A percentile compares a stretch with the other conserved stretches of the same genome.
phyloP scores from a whole-genome alignment of 192 early-diverging fungal genomes.

The Glomus cerebriforme region DNA sequence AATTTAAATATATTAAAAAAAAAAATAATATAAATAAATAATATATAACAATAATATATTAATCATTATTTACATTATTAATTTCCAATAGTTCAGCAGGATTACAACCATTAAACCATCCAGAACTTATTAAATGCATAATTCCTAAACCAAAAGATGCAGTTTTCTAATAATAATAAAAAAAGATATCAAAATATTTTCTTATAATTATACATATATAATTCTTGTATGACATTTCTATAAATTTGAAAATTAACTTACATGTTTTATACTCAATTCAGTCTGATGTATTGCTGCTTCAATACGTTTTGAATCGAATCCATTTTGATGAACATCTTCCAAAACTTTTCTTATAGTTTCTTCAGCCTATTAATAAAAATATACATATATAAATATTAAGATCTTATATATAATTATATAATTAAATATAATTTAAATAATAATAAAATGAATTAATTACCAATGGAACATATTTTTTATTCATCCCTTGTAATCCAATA shows the following conservation, averaged over 20 bases:
- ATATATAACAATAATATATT: not conserved
- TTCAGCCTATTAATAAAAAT: slow-evolving; percentile 52
- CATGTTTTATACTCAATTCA: slow-evolving; percentile 89
- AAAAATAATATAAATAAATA: not conserved
- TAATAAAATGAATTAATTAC: slow-evolving; percentile 36
- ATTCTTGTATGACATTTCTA: not conserved
- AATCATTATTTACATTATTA: slow-evolving; percentile 55
- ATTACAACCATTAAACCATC: slow-evolving; percentile 89
- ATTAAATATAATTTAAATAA: slow-evolving; percentile 13
- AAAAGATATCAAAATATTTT: not conserved
- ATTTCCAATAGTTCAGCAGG: slow-evolving; percentile 82
- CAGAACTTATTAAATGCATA: slow-evolving; percentile 73
- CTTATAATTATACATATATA: slow-evolving; percentile 15
- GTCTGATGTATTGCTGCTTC: slow-evolving; percentile 86
- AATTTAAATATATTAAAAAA: not conserved
- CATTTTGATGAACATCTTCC: slow-evolving; percentile 63
- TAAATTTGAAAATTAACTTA: slow-evolving; percentile 34
- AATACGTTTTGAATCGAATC: slow-evolving; percentile 76
- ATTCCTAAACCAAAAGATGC: slow-evolving; percentile 84
- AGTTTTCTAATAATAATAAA: slow-evolving; percentile 60
- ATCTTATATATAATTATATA: not conserved
- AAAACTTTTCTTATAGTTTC: slow-evolving; percentile 71
- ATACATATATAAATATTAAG: not conserved
- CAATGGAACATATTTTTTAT: slow-evolving; percentile 60
- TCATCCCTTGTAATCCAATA: slow-evolving; percentile 88